These are phyloP conservation scores for Mycena alexandri DNA, from an alignment of 768 basidiomycete genomes.

Conservation along the genomic window DNA sequence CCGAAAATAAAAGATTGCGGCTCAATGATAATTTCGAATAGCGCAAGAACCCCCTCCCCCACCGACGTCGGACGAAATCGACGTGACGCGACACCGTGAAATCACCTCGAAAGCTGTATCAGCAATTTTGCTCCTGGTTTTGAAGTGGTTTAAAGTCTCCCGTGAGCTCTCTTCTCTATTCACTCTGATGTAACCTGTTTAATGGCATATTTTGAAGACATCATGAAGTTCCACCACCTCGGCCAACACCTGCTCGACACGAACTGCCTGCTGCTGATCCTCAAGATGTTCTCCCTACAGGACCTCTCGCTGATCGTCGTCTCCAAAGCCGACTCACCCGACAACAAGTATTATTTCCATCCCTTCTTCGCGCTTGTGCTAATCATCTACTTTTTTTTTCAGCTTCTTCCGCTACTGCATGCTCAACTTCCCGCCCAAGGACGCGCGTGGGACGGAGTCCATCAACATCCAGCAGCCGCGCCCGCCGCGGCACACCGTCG, in stretches of 20 bases:
- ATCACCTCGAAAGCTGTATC: constrained; percentile 98
- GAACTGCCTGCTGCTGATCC: constrained; percentile 90
- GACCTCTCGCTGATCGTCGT: constrained; percentile 88
- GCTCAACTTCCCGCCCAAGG: constrained; percentile 63
- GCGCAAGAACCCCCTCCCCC: constrained; percentile 77
- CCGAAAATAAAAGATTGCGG: constrained; percentile 2
- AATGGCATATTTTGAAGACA: constrained; percentile 66
- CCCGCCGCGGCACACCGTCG: constrained; percentile 68
- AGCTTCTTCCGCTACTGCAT: constrained; percentile 98
- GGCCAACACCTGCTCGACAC: constrained; percentile 96
- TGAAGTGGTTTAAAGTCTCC: constrained; percentile 99
- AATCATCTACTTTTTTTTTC: constrained; percentile 13
- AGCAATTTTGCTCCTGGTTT: constrained; percentile 87
- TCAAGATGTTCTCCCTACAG: constrained; percentile 99
- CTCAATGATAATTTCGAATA: constrained; percentile 38
- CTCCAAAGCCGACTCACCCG: constrained; percentile 89
- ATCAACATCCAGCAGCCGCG: constrained; percentile 78
- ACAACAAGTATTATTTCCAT: constrained; percentile 72
- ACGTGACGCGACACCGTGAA: constrained; percentile 94
- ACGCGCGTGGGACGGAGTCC: constrained; percentile 47
- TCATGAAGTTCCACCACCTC: constrained; percentile 98
- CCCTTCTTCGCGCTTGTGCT: constrained; percentile 1
- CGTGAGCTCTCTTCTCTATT: constrained; percentile 71
- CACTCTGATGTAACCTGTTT: not conserved
- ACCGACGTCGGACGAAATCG: constrained; percentile 89